A percentile compares a stretch with the other conserved stretches of the same genome.
Evolutionary conservation across 257 asterid species (phyloP).

Genomic region (Salvia splendens): DNA sequence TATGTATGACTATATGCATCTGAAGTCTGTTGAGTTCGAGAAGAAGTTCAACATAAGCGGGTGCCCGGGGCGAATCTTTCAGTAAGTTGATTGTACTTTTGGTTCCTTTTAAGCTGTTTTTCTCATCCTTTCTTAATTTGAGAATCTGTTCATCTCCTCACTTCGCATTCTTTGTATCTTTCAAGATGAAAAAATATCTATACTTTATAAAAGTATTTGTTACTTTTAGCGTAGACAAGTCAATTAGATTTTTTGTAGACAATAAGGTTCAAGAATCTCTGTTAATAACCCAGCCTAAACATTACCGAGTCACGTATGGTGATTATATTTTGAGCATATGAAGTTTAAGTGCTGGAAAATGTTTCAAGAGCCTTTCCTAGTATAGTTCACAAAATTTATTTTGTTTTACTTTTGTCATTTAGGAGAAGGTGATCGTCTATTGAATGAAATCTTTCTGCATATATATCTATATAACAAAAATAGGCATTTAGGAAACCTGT

Average conservation of each 20-base stretch:
- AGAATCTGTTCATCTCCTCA: no score
- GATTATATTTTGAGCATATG: no score
- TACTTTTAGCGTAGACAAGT: no score
- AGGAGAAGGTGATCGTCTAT: no score
- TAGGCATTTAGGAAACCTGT: background rate
- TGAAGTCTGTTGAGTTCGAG: conserved; percentile 53
- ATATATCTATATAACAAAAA: background rate
- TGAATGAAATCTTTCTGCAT: background rate
- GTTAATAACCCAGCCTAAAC: background rate
- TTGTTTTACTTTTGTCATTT: no score
- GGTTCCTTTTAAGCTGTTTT: background rate
- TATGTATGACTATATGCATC: conserved; percentile 35
- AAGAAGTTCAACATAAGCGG: conserved; percentile 48
- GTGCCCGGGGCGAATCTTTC: conserved; percentile 50
- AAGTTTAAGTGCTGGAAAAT: no score
- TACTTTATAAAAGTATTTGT: background rate
- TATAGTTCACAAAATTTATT: no score
- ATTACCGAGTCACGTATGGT: no score
- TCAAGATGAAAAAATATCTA: background rate
- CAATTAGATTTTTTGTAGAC: no score
- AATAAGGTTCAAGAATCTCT: background rate
- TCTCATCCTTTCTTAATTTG: background rate
- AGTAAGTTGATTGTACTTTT: conserved; percentile 42
- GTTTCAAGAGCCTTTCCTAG: no score
- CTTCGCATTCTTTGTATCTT: background rate